These are phyloP conservation scores for Alternaria triticina DNA, from an alignment of 2,329 filamentous ascomycete genomes.

Conservation along the genomic window DNA sequence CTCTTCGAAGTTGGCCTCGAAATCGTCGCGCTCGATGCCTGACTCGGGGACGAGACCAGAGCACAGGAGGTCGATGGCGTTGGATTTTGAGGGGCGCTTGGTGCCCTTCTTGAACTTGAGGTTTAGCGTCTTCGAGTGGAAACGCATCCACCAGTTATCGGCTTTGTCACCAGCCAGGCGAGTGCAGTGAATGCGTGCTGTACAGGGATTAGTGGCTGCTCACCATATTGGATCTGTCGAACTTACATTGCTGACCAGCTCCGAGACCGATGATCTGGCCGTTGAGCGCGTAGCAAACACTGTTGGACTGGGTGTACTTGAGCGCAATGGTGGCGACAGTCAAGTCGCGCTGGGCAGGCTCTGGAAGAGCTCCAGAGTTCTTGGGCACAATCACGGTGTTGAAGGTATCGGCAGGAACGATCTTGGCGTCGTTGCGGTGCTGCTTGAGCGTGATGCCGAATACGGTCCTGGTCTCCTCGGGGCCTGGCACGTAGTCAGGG, in stretches of 20 bases:
- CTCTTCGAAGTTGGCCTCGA: constrained; percentile 88
- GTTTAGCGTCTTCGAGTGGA: constrained; percentile 84
- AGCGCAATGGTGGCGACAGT: constrained; percentile 95
- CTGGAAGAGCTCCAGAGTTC: constrained; percentile 73
- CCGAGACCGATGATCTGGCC: constrained; percentile 94
- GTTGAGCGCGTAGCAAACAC: constrained; percentile 94
- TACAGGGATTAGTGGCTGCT: constrained; percentile 2
- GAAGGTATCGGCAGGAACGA: constrained; percentile 83
- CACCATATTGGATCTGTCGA: neutral
- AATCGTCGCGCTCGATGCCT: constrained; percentile 83
- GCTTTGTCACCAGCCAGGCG: constrained; percentile 96
- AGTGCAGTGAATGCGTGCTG: constrained; percentile 92
- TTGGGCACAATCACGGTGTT: constrained; percentile 85
- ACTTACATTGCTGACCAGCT: constrained; percentile 83
- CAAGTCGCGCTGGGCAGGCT: constrained; percentile 84
- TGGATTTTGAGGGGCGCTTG: constrained; percentile 97
- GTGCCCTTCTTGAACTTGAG: constrained; percentile 98
- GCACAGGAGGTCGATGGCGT: constrained; percentile 94
- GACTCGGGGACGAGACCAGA: constrained; percentile 85
- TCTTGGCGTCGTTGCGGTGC: constrained; percentile 88
- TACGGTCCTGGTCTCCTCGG: constrained; percentile 81
- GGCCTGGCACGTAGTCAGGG: constrained; percentile 76
- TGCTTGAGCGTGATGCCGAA: constrained; percentile 90
- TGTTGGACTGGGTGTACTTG: constrained; percentile 98
- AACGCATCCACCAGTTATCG: constrained; percentile 99